Base-by-base conservation (phyloP, 2,329 filamentous ascomycete genomes). In the Sclerotinia sclerotiorum region DNA sequence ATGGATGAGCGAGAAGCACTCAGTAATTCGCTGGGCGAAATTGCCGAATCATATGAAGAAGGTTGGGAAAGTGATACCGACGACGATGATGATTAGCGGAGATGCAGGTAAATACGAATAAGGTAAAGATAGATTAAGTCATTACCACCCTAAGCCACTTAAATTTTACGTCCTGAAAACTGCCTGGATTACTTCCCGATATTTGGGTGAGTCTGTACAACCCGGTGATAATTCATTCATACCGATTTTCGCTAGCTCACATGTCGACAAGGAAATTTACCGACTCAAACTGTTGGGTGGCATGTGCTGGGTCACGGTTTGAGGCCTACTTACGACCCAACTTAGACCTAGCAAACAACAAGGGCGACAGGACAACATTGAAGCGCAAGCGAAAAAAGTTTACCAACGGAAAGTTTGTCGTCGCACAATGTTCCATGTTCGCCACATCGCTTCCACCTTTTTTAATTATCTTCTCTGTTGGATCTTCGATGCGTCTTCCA, bases 21-120 rank as follows among this genome's bases (percentile, higher is more conserved):
- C n/a, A 87, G 88, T 57, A 95, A 97, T 76, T 88, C 90, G 17
- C 82, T 99, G 51, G 88, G 90, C 32, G 90, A 91, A 69, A 88
- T 98, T 74, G 90, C 90, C 1, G 94, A 97, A 76, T 91, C 91
- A 69, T 98, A 97, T 78, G 88, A 92, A 73, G 92, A 95, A 70
- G 93, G 93, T 1, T 97, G 92, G 91, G 88, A 88, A 17, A 93
- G 90, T 75, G 92, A 88, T 32, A 90, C 87, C 69, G 90, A 92
- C 73, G 84, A 88, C 11, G 89, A 92, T 69, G 89, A 92, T 70
- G 76, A 78, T 67, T 76, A 76, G 52, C 39, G 35, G 29, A 24
- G 44, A 62, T 62, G 58, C 35, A 62, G 29, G 58, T 62, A 49
- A 11, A 21, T 39, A 39, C 60, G 29, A 24, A 51, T 39, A 51